phyloP scores from a whole-genome alignment of 371 early-diverging fungal species.

The Lichtheimia corymbifera region DNA sequence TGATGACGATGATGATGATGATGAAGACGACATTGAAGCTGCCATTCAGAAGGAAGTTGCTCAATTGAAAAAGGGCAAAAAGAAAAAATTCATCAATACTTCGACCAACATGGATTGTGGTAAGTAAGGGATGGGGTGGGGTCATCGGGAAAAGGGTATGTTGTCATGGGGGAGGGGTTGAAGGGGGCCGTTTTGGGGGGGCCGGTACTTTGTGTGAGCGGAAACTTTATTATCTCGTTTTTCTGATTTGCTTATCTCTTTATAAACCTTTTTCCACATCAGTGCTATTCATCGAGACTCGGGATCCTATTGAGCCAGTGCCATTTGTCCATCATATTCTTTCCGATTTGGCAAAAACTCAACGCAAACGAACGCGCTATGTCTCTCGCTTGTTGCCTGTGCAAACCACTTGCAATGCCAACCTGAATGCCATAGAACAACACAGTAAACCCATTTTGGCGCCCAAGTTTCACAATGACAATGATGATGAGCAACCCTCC shows the following conservation, averaged over 20 bases:
- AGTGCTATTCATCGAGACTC: constrained; percentile 28
- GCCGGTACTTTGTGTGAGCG: background rate
- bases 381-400: constrained; percentile 68
- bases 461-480: constrained; percentile 55
- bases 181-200: constrained; percentile 2
- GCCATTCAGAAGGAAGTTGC: constrained; percentile 70
- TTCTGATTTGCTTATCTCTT: too few species aligned
- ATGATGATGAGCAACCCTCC: constrained; percentile 26
- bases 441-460: constrained; percentile 53
- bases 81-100: constrained; percentile 51
- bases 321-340: constrained; percentile 62
- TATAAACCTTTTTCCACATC: background rate
- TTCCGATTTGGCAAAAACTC: constrained; percentile 56
- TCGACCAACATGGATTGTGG: constrained; percentile 65
- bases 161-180: background rate
- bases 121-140: constrained; percentile 17
- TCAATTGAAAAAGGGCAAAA: constrained; percentile 45
- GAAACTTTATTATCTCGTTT: too few species aligned
- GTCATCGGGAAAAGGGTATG: background rate
- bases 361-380: constrained; percentile 61
- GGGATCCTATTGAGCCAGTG: constrained; percentile 58
- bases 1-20: constrained; percentile 22
- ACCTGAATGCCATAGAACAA: constrained; percentile 57
- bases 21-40: constrained; percentile 60
- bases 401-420: constrained; percentile 59